Base-by-base conservation (phyloP, 208 protist genomes). In the Naegleria gruberi region DNA sequence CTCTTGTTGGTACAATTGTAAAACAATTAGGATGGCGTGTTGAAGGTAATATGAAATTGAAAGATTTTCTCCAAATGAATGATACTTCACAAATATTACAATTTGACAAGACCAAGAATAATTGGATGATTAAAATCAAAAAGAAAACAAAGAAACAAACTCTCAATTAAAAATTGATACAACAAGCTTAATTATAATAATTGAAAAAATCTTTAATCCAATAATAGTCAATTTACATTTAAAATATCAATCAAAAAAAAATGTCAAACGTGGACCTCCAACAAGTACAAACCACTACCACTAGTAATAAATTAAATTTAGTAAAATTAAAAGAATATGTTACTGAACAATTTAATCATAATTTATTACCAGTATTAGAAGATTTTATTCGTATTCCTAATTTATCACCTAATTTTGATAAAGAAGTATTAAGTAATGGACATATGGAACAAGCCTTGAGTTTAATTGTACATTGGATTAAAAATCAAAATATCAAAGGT, bases 391-490 rank as follows among this genome's bases (percentile, higher is more conserved):
- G 51, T 23, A 94, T 99, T 81, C 97, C 97, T 84, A 98, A 98
- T 94, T 95, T 97, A 90, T 98, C 96, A 89, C 97, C 97, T 73
- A 84, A 93, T 55, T 99, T 94, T 91, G 97, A 99, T 90, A 51
- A 77, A 4, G 95, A 97, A 87, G 96, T 91, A 90, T 92, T 90
- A 40, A 96, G 93, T 6, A 98, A 98, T 90, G 97, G 97, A 7
- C 90, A 97, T 30, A 92, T 95, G 91, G 92, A 97, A 44, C 92
- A 97, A 82, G 96, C 96, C 74, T 94, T 98, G 74, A 90, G 96
- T 40, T 87, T 97, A 40, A 45, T 98, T 43, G 94, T 97, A 17
- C 91, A 96, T 45, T 98, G 95, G 96, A 92, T 97, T 86, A 93
- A 97, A 90, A 83, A 90, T 57, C 95, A 97, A 92, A 42, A 90